Evolutionary conservation across 176 grass and related monocot species (phyloP), one percentile per base, ranked within the genome.

Genomic region (Oryza glaberrima): DNA sequence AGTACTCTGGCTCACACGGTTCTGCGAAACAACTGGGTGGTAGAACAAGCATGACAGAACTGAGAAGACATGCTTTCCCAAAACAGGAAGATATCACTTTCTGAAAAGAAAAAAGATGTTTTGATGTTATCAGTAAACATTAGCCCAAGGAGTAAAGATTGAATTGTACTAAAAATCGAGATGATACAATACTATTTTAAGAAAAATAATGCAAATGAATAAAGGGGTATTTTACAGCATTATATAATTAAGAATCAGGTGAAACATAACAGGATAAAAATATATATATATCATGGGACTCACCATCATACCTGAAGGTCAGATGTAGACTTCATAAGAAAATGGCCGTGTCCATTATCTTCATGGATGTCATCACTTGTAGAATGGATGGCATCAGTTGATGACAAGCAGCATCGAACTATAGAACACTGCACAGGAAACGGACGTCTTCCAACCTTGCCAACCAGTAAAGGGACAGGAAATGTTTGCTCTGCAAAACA

Each of bases 241-340:
- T 46, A 87, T n/a, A 9, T 68, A 84, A 58, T 56, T 9, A 66
- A 44, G 41, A 11, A 70, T 45, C 34, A 10, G 1, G 70, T 72
- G 77, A 51, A 67, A 36, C 44, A 23, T 63, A 63, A 63, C 20
- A 63, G 20, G n/a, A 3, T 63, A 80, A 61, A 64, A 44, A 64
- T 10, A 82, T 82, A 77, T 69, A 77, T 69, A 79, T 41, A 90
- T 73, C 41, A 86, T 76, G 73, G 20, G 69, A 98, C 91, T 98
- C 93, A 98, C 96, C 96, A 83, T 93, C 96, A 89, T 98, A 98
- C 93, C 96, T 98, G 93, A 94, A 93, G 96, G 77, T 95, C 84
- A 82, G 61, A 92, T 84, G 88, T 51, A 81, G 65, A 85, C n/a
- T 76, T 78, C 40, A 85, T 26, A 38, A 89, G 67, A 77, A 80